Evolutionary conservation across 2,329 filamentous ascomycete species (phyloP).

Genomic region (Bipolaris victoriae): DNA sequence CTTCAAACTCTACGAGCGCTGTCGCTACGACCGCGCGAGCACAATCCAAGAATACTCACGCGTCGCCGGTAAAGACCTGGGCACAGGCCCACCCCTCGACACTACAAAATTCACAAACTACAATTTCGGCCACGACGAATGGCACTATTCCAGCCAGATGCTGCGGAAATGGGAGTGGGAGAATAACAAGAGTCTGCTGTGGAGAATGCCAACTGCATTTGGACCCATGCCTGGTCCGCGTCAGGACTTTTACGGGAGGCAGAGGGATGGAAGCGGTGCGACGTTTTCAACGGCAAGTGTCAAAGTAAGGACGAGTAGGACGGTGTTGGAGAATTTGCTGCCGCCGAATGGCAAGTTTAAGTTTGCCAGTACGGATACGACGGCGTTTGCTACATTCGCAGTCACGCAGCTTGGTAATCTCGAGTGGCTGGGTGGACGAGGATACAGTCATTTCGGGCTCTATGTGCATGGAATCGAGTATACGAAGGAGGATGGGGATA

Average conservation of each 20-base stretch:
- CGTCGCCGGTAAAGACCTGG: slow-evolving; percentile 57
- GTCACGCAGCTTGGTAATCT: slow-evolving; percentile 55
- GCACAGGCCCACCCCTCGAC: slow-evolving; percentile 42
- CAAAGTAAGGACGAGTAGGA: slow-evolving; percentile 51
- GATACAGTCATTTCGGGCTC: slow-evolving; percentile 64
- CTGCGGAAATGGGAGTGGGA: slow-evolving; percentile 60
- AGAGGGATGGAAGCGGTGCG: slow-evolving; percentile 29
- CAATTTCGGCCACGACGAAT: slow-evolving; percentile 66
- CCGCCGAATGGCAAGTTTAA: slow-evolving; percentile 47
- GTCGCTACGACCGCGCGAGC: slow-evolving; percentile 63
- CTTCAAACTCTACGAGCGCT: slow-evolving; percentile 64
- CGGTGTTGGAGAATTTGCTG: slow-evolving; percentile 51
- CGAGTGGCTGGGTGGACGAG: slow-evolving; percentile 65
- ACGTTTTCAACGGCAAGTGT: slow-evolving; percentile 50
- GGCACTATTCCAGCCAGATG: slow-evolving; percentile 59
- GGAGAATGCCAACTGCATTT: slow-evolving; percentile 53
- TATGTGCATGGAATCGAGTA: slow-evolving; percentile 69
- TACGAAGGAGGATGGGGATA: slow-evolving; percentile 55
- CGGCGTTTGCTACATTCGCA: slow-evolving; percentile 49
- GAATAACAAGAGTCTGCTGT: slow-evolving; percentile 47
- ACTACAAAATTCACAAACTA: slow-evolving; percentile 53
- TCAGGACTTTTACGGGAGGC: slow-evolving; percentile 37
- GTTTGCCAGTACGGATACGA: slow-evolving; percentile 49
- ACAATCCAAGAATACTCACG: slow-evolving; percentile 65
- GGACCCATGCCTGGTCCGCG: slow-evolving; percentile 51